Base-by-base conservation (phyloP, 768 basidiomycete species). In the Podaxis sp. region DNA sequence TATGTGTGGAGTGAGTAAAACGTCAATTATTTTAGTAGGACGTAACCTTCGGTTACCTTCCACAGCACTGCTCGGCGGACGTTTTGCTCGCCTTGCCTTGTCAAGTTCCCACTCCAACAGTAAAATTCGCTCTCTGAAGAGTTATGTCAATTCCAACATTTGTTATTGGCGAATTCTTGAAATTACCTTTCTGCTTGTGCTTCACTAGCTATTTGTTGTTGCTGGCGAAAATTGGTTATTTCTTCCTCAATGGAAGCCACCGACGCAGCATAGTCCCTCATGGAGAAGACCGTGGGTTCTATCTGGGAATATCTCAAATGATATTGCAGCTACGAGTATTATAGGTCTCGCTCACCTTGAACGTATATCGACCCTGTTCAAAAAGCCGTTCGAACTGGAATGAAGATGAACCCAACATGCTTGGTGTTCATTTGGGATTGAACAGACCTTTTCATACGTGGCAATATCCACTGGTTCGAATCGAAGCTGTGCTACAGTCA, bases 201-300 rank as follows among this genome's bases (percentile, higher is more conserved):
- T 2, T 67, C 64, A 4, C 77, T 78, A 0, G 70, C 81, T 24
- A 66, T 60, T 0, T 70, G 69, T 58, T 84, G 84, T 37, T 68
- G 71, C n/a, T 66, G 64, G 38, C 77, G 77, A 69, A 86, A 85
- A 33, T 65, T 67, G 1, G 64, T 58, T 0, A 82, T 70, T 60
- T 87, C 83, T 0, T 72, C 72, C 3, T 73, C 70, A 20, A 86
- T 78, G 0, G 74, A 73, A 3, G 73, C 65, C 2, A 78, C 67
- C 64, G 86, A 85, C 0, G 62, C 40, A 2, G 71, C 74, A 64
- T 89, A 83, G 4, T 80, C 75, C 8, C 71, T 69, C 76, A 88
- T 82, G 8, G 84, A 87, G 65, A 90, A 85, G 1, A 71, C 74
- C 0, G 76, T 76, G 3, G 77, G 72, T 65, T 88, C 80, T 46